Conservation (phyloP, 1,284 basidiomycete species). For the Heimioporus retisporus region DNA sequence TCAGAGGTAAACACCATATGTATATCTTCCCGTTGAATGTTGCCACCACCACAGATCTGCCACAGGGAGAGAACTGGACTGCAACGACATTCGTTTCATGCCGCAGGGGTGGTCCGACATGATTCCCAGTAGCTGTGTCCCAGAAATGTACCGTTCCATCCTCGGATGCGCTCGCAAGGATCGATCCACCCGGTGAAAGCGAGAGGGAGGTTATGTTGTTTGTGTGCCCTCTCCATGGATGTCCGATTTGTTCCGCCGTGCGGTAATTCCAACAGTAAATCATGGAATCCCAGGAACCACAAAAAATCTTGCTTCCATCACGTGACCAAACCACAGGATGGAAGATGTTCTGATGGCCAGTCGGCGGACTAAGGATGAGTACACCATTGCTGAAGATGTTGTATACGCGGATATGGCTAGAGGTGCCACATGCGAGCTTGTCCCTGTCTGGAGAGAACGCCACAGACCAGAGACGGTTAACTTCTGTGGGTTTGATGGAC, state of each 20-base stretch:
- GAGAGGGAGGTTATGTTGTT: background rate
- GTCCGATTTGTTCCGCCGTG: constrained; percentile 7
- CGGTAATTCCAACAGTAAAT: constrained; percentile 16
- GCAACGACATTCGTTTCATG: background rate
- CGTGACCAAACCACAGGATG: constrained; percentile 16
- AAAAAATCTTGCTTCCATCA: constrained; percentile 17
- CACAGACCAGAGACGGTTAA: background rate
- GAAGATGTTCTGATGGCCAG: background rate
- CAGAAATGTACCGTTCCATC: constrained; percentile 24
- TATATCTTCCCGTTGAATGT: background rate
- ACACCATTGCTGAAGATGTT: background rate
- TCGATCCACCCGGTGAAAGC: constrained; percentile 9
- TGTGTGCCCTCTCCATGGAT: constrained; percentile 16
- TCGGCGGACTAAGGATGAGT: background rate
- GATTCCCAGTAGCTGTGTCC: constrained; percentile 7
- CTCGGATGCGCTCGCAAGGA: constrained; percentile 18
- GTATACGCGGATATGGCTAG: background rate
- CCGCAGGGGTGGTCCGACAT: background rate
- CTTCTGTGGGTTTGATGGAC: background rate
- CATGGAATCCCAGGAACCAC: background rate
- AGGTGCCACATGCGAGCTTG: constrained; percentile 14
- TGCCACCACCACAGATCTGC: constrained; percentile 15
- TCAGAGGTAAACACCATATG: constrained; percentile 14
- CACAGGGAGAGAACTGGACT: constrained; percentile 16
- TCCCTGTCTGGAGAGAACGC: constrained; percentile 18